Conservation (phyloP, 1,284 basidiomycete genomes). For the Melampsora abietis-canadensis region DNA sequence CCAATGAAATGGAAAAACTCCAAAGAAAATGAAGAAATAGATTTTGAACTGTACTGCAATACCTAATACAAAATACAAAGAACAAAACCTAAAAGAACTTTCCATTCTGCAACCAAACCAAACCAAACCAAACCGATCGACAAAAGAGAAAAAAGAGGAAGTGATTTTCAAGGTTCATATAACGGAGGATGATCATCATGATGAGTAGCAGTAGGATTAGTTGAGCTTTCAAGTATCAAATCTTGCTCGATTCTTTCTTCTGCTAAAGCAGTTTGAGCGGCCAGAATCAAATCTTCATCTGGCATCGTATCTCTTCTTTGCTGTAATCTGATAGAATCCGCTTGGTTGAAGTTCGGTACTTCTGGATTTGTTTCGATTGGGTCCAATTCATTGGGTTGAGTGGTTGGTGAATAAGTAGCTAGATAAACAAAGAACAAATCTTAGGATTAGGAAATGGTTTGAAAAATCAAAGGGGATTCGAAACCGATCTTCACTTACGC, state of each 20-base stretch:
- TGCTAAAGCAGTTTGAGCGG: slow-evolving; percentile 8
- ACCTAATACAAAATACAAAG: too few species aligned
- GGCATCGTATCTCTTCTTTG: slow-evolving; percentile 12
- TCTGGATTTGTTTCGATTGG: not conserved
- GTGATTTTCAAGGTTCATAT: too few species aligned
- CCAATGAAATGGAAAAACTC: too few species aligned
- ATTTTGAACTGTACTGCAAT: too few species aligned
- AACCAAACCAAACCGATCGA: too few species aligned
- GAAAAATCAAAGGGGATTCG: not conserved
- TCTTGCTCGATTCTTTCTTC: slow-evolving; percentile 9
- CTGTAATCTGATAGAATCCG: not conserved
- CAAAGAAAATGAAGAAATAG: too few species aligned
- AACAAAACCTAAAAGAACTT: too few species aligned
- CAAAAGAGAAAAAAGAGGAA: too few species aligned
- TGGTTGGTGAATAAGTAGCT: not conserved
- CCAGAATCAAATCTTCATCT: slow-evolving; percentile 13
- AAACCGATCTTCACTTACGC: slow-evolving; percentile 1
- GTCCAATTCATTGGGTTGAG: not conserved
- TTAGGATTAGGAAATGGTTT: too few species aligned
- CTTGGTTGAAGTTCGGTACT: not conserved
- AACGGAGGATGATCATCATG: too few species aligned
- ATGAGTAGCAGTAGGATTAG: not conserved
- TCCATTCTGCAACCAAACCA: too few species aligned
- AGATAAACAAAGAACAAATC: not conserved
- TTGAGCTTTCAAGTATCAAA: not conserved